Evolutionary conservation across 1,139 yeast genomes (phyloP), one percentile per base, ranked within the genome.

Genomic region (Zygoascus meyerae): DNA sequence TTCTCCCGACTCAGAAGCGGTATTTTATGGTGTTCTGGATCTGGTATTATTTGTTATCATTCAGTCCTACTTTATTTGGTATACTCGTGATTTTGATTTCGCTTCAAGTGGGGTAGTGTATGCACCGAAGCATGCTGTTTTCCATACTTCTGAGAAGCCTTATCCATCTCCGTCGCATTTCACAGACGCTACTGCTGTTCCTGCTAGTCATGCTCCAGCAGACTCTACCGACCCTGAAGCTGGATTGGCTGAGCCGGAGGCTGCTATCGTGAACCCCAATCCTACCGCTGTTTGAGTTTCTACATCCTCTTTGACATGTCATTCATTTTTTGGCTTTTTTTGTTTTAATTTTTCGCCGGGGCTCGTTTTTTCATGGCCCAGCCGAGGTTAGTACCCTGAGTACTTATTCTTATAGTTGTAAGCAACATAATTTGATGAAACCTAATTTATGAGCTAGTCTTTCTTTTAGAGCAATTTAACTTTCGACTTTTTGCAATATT

Each of bases 1-100:
- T 53, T 77, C 75, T 55, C 81, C 82, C 36, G 83, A 78, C 58
- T 74, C 81, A n/a, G 85, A 79, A 62, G 79, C 81, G 45, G 81
- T 74, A 15, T 81, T 79, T 66, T 78, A 77, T 56, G 86, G 86
- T 67, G 66, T 80, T 44, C 68, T 80, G 55, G 86, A 81, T 59
- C 57, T 79, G 45, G 55, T 73, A 42, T 44, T 55, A 41, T 63
- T 63, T 46, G 48, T 59, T 28, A 36, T 50, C 33, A 55, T 75
- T 44, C 81, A 81, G 50, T 53, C 60, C 26, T 59, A 55, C 46
- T 56, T 62, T 49, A 49, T 58, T 39, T 48, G 53, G 33, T 41
- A 49, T 21, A 46, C 51, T 29, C 44, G 52, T 9, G 49, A 52
- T 17, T 45, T 57, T 31, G 57, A 60, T 43, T 54, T 57, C 42